A percentile compares a stretch with the other conserved stretches of the same genome.
These are phyloP conservation scores for Verbascum thapsus DNA, from an alignment of 257 asterid genomes.

Conservation along the genomic window DNA sequence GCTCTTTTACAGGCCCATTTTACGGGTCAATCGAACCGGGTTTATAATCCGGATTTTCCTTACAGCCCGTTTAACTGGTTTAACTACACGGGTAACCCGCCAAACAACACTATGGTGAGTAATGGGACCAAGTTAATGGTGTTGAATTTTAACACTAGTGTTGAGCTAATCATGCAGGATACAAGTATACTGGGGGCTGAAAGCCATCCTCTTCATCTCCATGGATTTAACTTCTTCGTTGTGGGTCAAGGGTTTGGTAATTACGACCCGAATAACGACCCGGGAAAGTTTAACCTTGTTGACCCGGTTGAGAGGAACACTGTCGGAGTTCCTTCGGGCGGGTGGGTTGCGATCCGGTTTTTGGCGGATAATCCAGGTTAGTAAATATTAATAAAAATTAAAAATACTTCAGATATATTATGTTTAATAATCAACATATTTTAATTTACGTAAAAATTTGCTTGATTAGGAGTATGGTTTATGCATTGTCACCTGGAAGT, in stretches of 20 bases:
- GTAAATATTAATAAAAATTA: too few relatives aligned
- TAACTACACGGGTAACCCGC: slow-evolving; percentile 39
- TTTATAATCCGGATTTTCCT: slow-evolving; percentile 39
- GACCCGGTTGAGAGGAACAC: slow-evolving; percentile 53
- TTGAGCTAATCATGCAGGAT: slow-evolving; percentile 51
- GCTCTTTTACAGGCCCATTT: slow-evolving; percentile 48
- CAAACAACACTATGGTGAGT: slow-evolving; percentile 34
- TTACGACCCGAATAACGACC: slow-evolving; percentile 37
- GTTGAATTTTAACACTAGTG: slow-evolving; percentile 33
- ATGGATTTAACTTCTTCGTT: slow-evolving; percentile 46
- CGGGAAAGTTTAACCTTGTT: slow-evolving; percentile 42
- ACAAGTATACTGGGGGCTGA: slow-evolving; percentile 46
- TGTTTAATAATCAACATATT: too few relatives aligned
- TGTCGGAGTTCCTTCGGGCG: slow-evolving; percentile 47
- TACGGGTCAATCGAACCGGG: slow-evolving; percentile 29
- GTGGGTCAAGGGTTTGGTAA: slow-evolving; percentile 58
- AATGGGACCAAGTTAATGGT: slow-evolving; percentile 38
- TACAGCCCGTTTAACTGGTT: slow-evolving; percentile 36
- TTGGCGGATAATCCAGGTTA: slow-evolving; percentile 53
- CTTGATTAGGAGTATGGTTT: too few relatives aligned
- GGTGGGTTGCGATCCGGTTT: slow-evolving; percentile 59
- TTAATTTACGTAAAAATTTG: too few relatives aligned
- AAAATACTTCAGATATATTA: too few relatives aligned
- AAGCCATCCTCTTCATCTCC: too few relatives aligned
- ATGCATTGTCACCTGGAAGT: too few relatives aligned